Conservation (phyloP, 768 basidiomycete species). For the Cytidiella melzeri region DNA sequence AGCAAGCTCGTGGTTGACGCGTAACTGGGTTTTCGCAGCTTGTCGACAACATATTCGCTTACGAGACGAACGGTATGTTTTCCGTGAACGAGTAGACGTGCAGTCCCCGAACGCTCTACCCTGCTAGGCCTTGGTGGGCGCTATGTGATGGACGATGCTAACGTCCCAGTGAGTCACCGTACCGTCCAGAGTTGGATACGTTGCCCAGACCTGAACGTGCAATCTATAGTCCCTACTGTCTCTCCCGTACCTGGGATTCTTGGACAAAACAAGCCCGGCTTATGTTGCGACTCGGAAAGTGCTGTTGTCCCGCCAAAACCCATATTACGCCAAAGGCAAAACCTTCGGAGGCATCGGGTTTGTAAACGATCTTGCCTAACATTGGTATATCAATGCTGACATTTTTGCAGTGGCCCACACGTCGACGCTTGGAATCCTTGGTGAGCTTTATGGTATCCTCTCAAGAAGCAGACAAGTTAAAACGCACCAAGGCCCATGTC, state of each 20-base stretch:
- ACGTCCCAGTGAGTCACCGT: slow-evolving; percentile 57
- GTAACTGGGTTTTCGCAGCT: slow-evolving; percentile 38
- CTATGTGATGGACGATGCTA: slow-evolving; percentile 83
- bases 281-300: slow-evolving; percentile 62
- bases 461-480: too few species aligned
- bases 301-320: slow-evolving; percentile 58
- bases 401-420: slow-evolving; percentile 58
- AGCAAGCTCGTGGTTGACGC: neutral
- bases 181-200: too few species aligned
- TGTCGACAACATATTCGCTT: slow-evolving; percentile 62
- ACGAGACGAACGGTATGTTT: slow-evolving; percentile 62
- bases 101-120: too few species aligned
- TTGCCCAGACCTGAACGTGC: neutral
- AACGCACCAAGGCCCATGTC: slow-evolving; percentile 68
- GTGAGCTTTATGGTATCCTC: slow-evolving; percentile 28
- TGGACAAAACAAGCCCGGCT: slow-evolving; percentile 49
- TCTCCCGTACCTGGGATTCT: slow-evolving; percentile 73
- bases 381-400: neutral
- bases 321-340: slow-evolving; percentile 60
- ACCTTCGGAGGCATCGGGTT: slow-evolving; percentile 68
- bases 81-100: too few species aligned
- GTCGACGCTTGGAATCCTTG: slow-evolving; percentile 69
- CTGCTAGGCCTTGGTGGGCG: slow-evolving; percentile 53
- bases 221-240: slow-evolving; percentile 59
- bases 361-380: slow-evolving; percentile 16